phyloP scores from a whole-genome alignment of 2,329 filamentous ascomycete genomes.

The Colletotrichum brevisporum region DNA sequence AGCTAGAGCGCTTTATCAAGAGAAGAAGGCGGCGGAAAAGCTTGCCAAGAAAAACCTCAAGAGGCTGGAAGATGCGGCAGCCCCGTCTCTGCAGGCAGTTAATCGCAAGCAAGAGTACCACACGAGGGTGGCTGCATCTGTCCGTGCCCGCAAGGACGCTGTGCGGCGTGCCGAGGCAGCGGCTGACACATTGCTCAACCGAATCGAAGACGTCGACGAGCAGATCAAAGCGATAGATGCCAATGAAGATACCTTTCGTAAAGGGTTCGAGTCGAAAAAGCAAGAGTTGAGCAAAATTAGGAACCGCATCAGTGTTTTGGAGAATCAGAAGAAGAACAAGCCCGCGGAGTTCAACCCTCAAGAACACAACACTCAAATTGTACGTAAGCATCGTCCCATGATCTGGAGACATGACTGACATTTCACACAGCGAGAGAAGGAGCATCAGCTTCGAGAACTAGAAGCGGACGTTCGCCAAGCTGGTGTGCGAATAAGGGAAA shows the following conservation, averaged over 20 bases:
- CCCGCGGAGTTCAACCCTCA: conserved; percentile 77
- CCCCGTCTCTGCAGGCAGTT: conserved; percentile 79
- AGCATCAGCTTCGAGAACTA: conserved; percentile 69
- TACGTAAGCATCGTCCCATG: conserved; percentile 56
- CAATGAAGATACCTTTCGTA: conserved; percentile 65
- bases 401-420: conserved; percentile 44
- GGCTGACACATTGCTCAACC: conserved; percentile 60
- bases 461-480: conserved; percentile 58
- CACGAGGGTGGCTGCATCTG: conserved; percentile 67
- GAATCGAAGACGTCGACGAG: conserved; percentile 52
- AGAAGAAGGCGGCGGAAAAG: conserved; percentile 69
- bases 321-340: conserved; percentile 72
- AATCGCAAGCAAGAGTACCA: conserved; percentile 79
- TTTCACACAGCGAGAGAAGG: conserved; percentile 68
- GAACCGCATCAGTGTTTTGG: conserved; percentile 72
- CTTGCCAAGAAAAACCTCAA: conserved; percentile 70
- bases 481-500: conserved; percentile 55
- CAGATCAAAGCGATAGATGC: conserved; percentile 50
- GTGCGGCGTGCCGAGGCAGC: conserved; percentile 68
- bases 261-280: conserved; percentile 64
- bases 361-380: conserved; percentile 81
- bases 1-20: conserved; percentile 61
- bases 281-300: conserved; percentile 65
- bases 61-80: conserved; percentile 69
- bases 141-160: conserved; percentile 67